Percentiles rank a stretch among this genome's conserved stretches.
These are phyloP conservation scores for Calcarisporium arbuscula DNA, from an alignment of 2,329 filamentous ascomycete species.

Conservation along the genomic window DNA sequence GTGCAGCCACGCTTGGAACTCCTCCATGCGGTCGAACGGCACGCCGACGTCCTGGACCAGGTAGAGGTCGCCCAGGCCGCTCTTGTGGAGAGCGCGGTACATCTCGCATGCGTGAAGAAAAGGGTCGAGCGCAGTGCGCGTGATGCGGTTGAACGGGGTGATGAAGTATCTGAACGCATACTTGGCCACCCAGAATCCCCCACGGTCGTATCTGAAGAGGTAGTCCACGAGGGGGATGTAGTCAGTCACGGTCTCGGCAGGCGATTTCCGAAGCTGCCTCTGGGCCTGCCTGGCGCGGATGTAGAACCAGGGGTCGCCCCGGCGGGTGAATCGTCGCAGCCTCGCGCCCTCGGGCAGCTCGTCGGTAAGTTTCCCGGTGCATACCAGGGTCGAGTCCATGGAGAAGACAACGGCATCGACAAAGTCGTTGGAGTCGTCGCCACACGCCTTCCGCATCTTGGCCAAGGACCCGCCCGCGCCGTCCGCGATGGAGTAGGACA, in stretches of 20 bases:
- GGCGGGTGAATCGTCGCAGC: constrained; percentile 45
- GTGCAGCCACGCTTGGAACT: constrained; percentile 45
- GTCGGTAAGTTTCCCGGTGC: constrained; percentile 52
- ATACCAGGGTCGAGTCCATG: constrained; percentile 48
- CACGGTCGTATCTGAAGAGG: constrained; percentile 65
- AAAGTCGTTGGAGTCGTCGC: constrained; percentile 47
- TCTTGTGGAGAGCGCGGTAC: constrained; percentile 59
- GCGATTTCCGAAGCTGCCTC: constrained; percentile 18
- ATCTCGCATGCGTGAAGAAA: constrained; percentile 59
- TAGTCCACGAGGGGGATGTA: constrained; percentile 59
- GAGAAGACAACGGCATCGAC: constrained; percentile 65
- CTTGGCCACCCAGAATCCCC: constrained; percentile 60
- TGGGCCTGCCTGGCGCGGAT: constrained; percentile 51
- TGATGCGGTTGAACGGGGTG: constrained; percentile 58
- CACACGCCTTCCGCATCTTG: constrained; percentile 39
- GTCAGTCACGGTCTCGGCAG: constrained; percentile 31
- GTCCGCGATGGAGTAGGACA: constrained; percentile 46
- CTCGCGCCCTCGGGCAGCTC: constrained; percentile 26
- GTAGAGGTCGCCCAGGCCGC: constrained; percentile 52
- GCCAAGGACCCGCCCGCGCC: constrained; percentile 30
- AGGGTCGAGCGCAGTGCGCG: constrained; percentile 53
- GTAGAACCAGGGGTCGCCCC: constrained; percentile 67
- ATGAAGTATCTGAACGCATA: constrained; percentile 60
- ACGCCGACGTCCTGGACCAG: constrained; percentile 60
- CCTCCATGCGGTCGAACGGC: constrained; percentile 32